Conservation (phyloP, 1,284 basidiomycete species). For the Rhodotorula sp. region DNA sequence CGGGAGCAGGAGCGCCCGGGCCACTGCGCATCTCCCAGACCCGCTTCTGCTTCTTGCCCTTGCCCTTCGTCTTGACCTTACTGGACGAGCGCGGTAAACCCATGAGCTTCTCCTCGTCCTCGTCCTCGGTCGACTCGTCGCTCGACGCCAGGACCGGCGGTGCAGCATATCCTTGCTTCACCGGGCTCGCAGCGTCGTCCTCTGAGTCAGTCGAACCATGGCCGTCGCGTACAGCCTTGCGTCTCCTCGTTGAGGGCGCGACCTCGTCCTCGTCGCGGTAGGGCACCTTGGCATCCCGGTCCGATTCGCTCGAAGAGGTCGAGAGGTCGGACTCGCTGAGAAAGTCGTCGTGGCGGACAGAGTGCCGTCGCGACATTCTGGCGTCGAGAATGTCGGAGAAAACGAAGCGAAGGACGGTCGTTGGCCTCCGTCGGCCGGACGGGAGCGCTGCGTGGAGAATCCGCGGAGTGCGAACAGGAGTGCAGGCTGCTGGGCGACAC, state of each 20-base stretch:
- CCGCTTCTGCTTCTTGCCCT: slow-evolving; percentile 5
- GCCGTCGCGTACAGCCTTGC: background rate
- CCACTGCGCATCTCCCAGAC: slow-evolving; percentile 21
- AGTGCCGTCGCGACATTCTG: slow-evolving; percentile 7
- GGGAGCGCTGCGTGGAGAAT: background rate
- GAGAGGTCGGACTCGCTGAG: slow-evolving; percentile 28
- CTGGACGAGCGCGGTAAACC: background rate
- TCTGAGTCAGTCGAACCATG: background rate
- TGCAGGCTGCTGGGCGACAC: background rate
- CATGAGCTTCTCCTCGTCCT: slow-evolving; percentile 34
- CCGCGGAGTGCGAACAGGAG: background rate
- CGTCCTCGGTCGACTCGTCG: slow-evolving; percentile 4
- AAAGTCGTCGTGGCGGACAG: slow-evolving; percentile 23
- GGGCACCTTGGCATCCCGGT: background rate
- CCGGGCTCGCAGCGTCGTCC: background rate
- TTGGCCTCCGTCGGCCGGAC: background rate
- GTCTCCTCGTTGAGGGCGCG: background rate
- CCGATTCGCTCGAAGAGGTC: slow-evolving; percentile 13
- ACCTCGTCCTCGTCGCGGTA: slow-evolving; percentile 2
- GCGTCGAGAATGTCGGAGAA: background rate
- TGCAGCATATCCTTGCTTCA: background rate
- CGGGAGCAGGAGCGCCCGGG: background rate
- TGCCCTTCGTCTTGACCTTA: background rate
- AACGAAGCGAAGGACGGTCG: background rate
- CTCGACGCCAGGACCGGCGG: slow-evolving; percentile 1